Evolutionary conservation across 257 asterid genomes (phyloP), one percentile per base, ranked within the genome.

Genomic region (Penstemon newberryi): DNA sequence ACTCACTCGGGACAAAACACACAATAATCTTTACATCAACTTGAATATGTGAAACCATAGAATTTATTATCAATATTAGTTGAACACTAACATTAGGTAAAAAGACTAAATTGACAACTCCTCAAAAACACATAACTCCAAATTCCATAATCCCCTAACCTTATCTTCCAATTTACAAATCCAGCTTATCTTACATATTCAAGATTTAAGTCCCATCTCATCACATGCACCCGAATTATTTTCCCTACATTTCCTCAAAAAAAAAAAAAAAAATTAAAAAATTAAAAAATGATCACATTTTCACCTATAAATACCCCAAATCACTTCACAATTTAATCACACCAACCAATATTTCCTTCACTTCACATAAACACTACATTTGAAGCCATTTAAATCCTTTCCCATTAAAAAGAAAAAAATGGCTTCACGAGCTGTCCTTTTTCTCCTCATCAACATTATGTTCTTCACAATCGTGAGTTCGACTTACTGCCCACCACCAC

Each of bases 231-330:
- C 11, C 38, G 33, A 25, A 25, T 1, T 25, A 25, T 25, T 25
- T 25, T 25, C 33, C 33, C 33, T 25, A 25, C 33, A 2, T 25
- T 25, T 25, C 33, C 33, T 25, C 33, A 25, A 2, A 19, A 25
- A 7, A 4, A 63, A 4, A 63, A 4, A 5, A 15, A 63, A 18
- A 6, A 9, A 4, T 6, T 4, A 63, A 63, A 15, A 19, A 7
- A 63, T 13, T 44, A 10, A n/a, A 7, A 47, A 25, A 25, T 25
- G 33, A 25, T 25, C 33, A 25, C 33, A 33, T 65, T 38, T 57
- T 57, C 74, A 50, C 19, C 67, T 69, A 45, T 60, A 68, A 68
- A 59, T 38, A 10, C 46, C 74, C 59, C 67, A 45, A 12, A 50
- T 0, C 45, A 25, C 39, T 5, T 25, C 33, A 25, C 33, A 25